Conservation (phyloP, 2,329 filamentous ascomycete genomes). For the Fusarium transvaalense region DNA sequence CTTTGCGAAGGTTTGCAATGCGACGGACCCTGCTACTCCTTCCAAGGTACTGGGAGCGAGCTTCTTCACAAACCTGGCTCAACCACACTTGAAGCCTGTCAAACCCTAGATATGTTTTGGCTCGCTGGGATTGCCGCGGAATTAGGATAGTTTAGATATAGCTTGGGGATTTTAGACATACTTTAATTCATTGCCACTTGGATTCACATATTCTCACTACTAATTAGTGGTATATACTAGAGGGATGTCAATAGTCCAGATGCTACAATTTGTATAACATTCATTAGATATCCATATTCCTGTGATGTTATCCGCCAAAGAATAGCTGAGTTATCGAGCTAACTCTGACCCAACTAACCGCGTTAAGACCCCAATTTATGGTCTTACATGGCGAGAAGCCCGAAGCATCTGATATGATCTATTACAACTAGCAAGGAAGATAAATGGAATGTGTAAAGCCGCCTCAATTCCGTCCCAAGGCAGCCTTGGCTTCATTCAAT, state of each 20-base stretch:
- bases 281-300: neutral
- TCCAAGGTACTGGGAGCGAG: conserved; percentile 60
- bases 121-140: accelerated
- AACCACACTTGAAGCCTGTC: conserved; percentile 51
- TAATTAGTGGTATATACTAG: accelerated
- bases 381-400: neutral
- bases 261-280: neutral
- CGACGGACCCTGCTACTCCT: conserved; percentile 56
- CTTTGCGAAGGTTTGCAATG: conserved; percentile 63
- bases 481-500: conserved; percentile 6
- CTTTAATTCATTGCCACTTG: neutral
- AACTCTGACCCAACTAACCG: neutral
- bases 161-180: neutral
- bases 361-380: neutral
- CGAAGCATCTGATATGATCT: neutral
- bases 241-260: neutral
- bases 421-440: neutral
- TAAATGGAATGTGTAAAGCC: accelerated
- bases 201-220: neutral
- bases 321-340: neutral
- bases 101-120: neutral
- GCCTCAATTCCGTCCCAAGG: neutral
- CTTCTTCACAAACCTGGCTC: conserved; percentile 62
- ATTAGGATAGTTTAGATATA: neutral
- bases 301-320: neutral